These are phyloP conservation scores for Peziza echinospora DNA, from an alignment of 495 filamentous ascomycete species.

Conservation along the genomic window DNA sequence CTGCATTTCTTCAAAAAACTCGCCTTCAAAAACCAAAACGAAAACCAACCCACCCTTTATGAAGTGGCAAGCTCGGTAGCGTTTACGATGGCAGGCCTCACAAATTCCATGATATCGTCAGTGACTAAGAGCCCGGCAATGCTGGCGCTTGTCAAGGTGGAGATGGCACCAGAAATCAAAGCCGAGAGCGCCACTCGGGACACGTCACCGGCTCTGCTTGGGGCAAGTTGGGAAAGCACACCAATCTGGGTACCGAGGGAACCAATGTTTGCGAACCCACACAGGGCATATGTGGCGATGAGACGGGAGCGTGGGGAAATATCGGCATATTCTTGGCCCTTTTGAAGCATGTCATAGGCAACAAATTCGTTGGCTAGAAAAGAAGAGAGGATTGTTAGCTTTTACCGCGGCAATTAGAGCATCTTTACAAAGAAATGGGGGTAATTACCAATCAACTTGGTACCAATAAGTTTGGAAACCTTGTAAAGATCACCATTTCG, in stretches of 20 bases:
- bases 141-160: conserved; percentile 58
- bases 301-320: conserved; percentile 47
- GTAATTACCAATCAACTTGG: conserved; percentile 49
- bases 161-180: conserved; percentile 53
- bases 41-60: too few relatives aligned
- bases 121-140: conserved; percentile 56
- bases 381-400: conserved; percentile 2
- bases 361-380: conserved; percentile 27
- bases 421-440: conserved; percentile 1
- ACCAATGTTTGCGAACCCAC: conserved; percentile 23
- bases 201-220: conserved; percentile 49
- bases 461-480: conserved; percentile 59
- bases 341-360: conserved; percentile 12
- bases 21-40: too few relatives aligned
- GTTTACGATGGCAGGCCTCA: background rate
- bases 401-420: conserved; percentile 6
- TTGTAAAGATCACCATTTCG: conserved; percentile 44
- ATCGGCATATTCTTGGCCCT: conserved; percentile 12
- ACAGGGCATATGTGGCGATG: conserved; percentile 49
- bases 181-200: conserved; percentile 54
- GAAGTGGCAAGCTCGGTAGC: too few relatives aligned
- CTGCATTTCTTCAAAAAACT: too few relatives aligned
- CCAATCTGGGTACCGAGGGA: conserved; percentile 22
- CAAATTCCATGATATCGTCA: conserved; percentile 17
- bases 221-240: conserved; percentile 61